Conservation (phyloP, 441 rosid genomes). For the Daphne laureola region DNA sequence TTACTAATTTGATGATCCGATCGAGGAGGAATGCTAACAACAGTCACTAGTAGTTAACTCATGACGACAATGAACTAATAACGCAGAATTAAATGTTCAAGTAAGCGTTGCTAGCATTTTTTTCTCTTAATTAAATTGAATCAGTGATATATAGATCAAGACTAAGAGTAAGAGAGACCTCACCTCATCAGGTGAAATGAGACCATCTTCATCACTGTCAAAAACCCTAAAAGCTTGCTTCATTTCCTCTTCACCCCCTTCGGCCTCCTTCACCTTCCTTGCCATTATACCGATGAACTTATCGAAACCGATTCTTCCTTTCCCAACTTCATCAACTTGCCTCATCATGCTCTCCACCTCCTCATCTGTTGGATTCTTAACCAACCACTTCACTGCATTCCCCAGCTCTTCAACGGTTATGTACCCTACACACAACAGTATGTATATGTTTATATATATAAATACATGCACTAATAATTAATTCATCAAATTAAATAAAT, state of each 20-base stretch:
- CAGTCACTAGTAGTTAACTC: no score
- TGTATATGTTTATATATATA: not conserved
- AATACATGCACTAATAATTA: no score
- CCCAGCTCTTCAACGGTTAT: constrained; percentile 55
- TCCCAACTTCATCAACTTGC: constrained; percentile 43
- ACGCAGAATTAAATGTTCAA: no score
- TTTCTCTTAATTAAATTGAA: no score
- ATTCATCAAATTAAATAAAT: no score
- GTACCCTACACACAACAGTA: constrained; percentile 24
- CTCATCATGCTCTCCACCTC: constrained; percentile 54
- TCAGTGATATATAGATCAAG: no score
- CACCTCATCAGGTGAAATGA: constrained; percentile 66
- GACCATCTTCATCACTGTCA: constrained; percentile 73
- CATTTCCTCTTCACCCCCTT: constrained; percentile 47
- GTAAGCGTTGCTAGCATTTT: no score
- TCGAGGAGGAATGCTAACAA: not conserved
- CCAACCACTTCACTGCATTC: constrained; percentile 41
- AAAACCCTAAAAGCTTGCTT: constrained; percentile 63
- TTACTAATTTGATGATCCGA: no score
- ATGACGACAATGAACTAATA: no score
- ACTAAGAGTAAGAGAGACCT: not conserved
- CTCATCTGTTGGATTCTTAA: constrained; percentile 48
- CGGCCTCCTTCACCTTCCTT: constrained; percentile 66
- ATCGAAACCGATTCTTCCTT: constrained; percentile 53
- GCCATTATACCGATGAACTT: constrained; percentile 68